Evolutionary conservation across 257 asterid species (phyloP).

Genomic region (Solanum medicagineum): DNA sequence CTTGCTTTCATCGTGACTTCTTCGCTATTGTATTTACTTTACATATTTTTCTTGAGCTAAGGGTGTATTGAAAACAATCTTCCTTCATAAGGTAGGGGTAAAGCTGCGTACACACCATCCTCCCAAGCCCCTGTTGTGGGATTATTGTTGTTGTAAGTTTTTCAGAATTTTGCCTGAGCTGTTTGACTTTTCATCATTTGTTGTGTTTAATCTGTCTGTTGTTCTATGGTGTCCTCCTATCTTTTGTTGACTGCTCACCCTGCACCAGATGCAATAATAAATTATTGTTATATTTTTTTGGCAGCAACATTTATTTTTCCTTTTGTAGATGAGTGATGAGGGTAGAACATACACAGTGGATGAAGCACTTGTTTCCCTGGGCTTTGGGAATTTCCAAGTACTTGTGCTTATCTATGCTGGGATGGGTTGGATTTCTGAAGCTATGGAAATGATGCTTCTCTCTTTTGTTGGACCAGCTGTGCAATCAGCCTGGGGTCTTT

Average conservation of each 20-base stretch:
- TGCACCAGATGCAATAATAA: not conserved
- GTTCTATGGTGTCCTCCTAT: not conserved
- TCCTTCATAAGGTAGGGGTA: no score
- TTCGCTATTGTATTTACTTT: no score
- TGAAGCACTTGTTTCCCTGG: constrained; percentile 56
- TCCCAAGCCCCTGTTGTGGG: no score
- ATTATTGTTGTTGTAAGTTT: not conserved
- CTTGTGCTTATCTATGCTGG: constrained; percentile 62
- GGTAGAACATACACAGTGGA: constrained; percentile 39
- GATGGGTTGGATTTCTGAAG: constrained; percentile 68
- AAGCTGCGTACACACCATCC: no score
- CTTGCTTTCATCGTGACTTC: no score
- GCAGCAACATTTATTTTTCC: not conserved
- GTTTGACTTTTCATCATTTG: not conserved
- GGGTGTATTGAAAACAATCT: no score
- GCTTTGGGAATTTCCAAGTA: constrained; percentile 64
- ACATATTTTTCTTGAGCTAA: no score
- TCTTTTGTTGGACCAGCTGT: constrained; percentile 73
- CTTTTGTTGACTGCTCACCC: not conserved
- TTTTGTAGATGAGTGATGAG: constrained; percentile 48
- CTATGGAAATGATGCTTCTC: constrained; percentile 87
- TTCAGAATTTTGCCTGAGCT: not conserved
- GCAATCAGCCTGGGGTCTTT: constrained; percentile 57
- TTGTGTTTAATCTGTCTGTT: not conserved
- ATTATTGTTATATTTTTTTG: not conserved